A percentile compares a stretch with the other conserved stretches of the same genome.
Conservation (phyloP, 371 early-diverging fungal genomes). For the Actinomortierella ambigua region DNA sequence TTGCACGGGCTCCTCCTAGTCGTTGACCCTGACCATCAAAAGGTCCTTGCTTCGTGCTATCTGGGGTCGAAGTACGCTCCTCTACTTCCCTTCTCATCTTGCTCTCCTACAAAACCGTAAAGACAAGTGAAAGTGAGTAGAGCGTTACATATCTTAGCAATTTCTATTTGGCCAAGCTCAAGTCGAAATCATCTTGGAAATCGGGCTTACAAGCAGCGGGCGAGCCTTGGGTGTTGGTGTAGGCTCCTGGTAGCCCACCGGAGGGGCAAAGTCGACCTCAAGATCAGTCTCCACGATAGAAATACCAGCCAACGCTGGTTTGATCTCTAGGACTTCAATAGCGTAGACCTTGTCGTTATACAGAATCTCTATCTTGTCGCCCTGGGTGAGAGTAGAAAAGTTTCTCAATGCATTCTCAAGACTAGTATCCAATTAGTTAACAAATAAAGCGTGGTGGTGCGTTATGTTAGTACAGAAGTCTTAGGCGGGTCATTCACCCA, state of each 20-base stretch:
- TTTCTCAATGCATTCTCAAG: slow-evolving; percentile 97
- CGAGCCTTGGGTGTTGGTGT: slow-evolving; percentile 48
- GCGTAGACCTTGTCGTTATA: slow-evolving; percentile 92
- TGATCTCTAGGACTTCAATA: slow-evolving; percentile 92
- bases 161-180: background rate
- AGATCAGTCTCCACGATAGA: slow-evolving; percentile 99
- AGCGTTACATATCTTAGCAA: background rate
- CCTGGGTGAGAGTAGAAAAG: slow-evolving; percentile 94
- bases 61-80: slow-evolving; percentile 48
- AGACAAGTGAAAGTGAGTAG: slow-evolving; percentile 5
- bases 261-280: slow-evolving; percentile 98
- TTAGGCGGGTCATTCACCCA: background rate
- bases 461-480: background rate
- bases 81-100: slow-evolving; percentile 52
- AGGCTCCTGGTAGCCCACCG: slow-evolving; percentile 97
- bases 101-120: slow-evolving; percentile 49
- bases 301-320: slow-evolving; percentile 85
- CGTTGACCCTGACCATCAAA: slow-evolving; percentile 49
- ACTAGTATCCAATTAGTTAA: slow-evolving; percentile 29
- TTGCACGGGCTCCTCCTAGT: slow-evolving; percentile 18
- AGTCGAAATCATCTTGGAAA: background rate
- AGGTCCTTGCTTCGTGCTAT: slow-evolving; percentile 39
- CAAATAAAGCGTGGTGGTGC: background rate
- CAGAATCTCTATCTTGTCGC: slow-evolving; percentile 91
- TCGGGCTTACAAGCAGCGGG: slow-evolving; percentile 48